Conservation (phyloP, 495 filamentous ascomycete species). For the Daldinia loculata region DNA sequence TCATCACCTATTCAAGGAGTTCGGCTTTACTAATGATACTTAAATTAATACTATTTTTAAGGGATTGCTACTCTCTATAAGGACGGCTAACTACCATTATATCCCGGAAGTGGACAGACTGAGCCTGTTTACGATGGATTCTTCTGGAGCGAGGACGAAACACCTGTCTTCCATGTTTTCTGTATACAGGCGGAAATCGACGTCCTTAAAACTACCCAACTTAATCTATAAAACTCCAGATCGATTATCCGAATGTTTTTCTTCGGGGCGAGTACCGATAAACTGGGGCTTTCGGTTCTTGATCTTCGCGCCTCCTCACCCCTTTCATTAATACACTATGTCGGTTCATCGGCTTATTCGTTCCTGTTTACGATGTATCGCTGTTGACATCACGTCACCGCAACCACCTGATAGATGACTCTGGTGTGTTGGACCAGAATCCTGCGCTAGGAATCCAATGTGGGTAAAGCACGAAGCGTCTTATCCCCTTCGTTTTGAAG, state of each 20-base stretch:
- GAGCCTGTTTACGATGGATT: background rate
- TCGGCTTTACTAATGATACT: background rate
- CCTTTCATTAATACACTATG: background rate
- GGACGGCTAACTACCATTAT: background rate
- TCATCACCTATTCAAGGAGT: background rate
- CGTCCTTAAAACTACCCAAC: background rate
- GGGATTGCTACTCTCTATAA: background rate
- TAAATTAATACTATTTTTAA: background rate
- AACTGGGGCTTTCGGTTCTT: constrained; percentile 4
- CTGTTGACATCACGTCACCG: constrained; percentile 28
- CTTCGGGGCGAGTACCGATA: background rate
- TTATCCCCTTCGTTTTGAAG: constrained; percentile 12
- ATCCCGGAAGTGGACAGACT: background rate
- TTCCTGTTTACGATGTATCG: background rate
- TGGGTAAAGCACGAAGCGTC: constrained; percentile 14
- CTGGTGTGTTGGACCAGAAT: constrained; percentile 5
- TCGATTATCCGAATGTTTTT: background rate
- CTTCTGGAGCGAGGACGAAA: background rate
- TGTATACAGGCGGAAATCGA: background rate
- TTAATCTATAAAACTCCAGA: background rate
- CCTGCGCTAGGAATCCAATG: constrained; percentile 1
- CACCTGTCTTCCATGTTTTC: background rate
- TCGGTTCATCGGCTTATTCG: constrained; percentile 9
- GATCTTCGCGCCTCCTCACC: constrained; percentile 1
- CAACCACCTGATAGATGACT: constrained; percentile 6